Percentiles rank a stretch among this genome's conserved stretches.
phyloP scores from a whole-genome alignment of 2,329 filamentous ascomycete genomes.

The Endocalyx cinctus region DNA sequence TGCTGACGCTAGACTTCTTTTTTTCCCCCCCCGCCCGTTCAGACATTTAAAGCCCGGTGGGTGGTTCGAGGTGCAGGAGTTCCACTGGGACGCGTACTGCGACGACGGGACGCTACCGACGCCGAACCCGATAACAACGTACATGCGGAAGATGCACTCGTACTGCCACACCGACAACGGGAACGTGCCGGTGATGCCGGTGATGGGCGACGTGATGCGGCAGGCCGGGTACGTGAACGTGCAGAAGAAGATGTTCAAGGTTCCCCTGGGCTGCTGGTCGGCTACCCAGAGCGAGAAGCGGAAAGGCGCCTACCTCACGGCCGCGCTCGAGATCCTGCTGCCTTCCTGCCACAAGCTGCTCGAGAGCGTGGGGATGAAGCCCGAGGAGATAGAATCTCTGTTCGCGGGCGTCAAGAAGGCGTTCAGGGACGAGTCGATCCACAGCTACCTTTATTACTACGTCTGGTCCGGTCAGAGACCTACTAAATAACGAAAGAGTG shows the following conservation, averaged over 20 bases:
- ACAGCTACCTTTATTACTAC: slow-evolving; percentile 14
- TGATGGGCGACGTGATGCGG: slow-evolving; percentile 20
- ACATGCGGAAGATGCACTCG: slow-evolving; percentile 23
- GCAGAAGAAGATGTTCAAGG: slow-evolving; percentile 33
- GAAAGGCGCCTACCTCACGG: slow-evolving; percentile 31
- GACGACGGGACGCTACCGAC: slow-evolving; percentile 22
- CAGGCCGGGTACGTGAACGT: slow-evolving; percentile 38
- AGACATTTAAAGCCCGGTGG: slow-evolving; percentile 24
- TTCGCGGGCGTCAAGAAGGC: slow-evolving; percentile 11
- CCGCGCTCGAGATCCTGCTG: slow-evolving; percentile 13
- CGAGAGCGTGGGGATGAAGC: slow-evolving; percentile 9
- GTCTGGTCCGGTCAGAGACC: slow-evolving; percentile 18
- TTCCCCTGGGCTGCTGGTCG: slow-evolving; percentile 46
- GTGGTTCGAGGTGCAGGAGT: slow-evolving; percentile 26
- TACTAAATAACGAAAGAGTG: too few species aligned
- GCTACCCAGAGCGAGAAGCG: slow-evolving; percentile 40
- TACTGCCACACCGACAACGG: slow-evolving; percentile 26
- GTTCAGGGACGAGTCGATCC: slow-evolving; percentile 11
- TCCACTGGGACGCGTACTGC: slow-evolving; percentile 20
- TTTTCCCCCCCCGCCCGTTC: too few species aligned
- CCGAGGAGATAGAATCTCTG: slow-evolving; percentile 11
- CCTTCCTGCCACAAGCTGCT: slow-evolving; percentile 10
- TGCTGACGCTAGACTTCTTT: too few species aligned
- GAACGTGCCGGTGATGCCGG: slow-evolving; percentile 26
- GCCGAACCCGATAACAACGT: slow-evolving; percentile 21